These are phyloP conservation scores for Phaseolus coccineus DNA, from an alignment of 331 rosid genomes.

Conservation along the genomic window DNA sequence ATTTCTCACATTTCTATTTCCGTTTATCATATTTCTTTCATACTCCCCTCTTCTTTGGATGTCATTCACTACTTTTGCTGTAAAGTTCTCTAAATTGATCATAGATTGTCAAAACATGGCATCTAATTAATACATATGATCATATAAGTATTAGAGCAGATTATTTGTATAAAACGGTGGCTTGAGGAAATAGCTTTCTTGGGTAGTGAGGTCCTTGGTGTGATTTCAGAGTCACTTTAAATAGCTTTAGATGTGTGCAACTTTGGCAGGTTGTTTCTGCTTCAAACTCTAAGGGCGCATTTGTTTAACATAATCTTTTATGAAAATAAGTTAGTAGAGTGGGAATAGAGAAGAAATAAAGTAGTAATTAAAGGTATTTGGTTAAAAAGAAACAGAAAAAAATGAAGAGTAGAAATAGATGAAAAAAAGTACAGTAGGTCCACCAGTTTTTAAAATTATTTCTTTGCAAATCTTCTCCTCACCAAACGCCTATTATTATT, in stretches of 20 bases:
- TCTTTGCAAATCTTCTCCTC: too few relatives aligned
- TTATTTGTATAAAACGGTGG: conserved; percentile 22
- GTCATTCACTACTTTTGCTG: conserved; percentile 3
- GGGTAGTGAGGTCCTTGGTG: background rate
- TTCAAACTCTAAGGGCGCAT: conserved; percentile 7
- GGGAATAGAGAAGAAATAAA: too few relatives aligned
- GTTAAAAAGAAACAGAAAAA: too few relatives aligned
- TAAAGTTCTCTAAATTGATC: background rate
- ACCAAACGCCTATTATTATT: too few relatives aligned
- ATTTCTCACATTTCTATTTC: too few relatives aligned
- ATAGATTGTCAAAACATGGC: conserved; percentile 5
- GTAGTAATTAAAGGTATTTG: too few relatives aligned
- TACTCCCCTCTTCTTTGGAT: background rate
- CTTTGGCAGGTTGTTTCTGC: conserved; percentile 29
- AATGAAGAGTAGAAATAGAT: too few relatives aligned
- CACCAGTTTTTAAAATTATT: too few relatives aligned
- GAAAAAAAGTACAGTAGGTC: too few relatives aligned
- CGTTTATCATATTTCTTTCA: background rate
- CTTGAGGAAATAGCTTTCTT: conserved; percentile 1
- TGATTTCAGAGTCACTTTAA: conserved; percentile 10
- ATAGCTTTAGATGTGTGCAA: conserved; percentile 14
- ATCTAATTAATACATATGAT: background rate
- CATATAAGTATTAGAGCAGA: conserved; percentile 9
- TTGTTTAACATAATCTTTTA: too few relatives aligned
- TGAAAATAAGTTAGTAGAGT: too few relatives aligned